Evolutionary conservation across 805 yeast genomes (phyloP).

Genomic region (Barnettozyma populi): DNA sequence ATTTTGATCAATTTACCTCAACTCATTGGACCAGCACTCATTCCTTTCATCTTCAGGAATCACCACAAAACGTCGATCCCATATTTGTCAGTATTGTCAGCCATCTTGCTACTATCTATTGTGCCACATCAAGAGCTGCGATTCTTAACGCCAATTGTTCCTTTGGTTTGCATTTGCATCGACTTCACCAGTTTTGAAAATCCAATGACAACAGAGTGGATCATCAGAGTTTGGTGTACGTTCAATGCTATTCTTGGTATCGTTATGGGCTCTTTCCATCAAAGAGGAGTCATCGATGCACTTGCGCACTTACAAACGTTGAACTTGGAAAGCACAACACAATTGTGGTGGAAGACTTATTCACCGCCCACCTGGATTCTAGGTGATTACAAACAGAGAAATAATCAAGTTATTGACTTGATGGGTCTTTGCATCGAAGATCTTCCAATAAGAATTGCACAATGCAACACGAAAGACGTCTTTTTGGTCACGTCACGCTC

Average conservation of each 20-base stretch:
- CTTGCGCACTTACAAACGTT: constrained; percentile 35
- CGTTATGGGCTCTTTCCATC: constrained; percentile 79
- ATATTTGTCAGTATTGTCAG: constrained; percentile 56
- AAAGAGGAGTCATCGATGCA: constrained; percentile 81
- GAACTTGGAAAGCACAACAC: constrained; percentile 29
- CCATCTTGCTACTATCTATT: constrained; percentile 53
- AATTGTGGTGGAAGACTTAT: constrained; percentile 92
- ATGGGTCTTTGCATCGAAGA: constrained; percentile 38
- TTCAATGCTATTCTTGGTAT: constrained; percentile 59
- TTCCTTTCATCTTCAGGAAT: constrained; percentile 33
- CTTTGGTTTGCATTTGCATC: constrained; percentile 58
- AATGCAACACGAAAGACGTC: constrained; percentile 9
- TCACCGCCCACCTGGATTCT: constrained; percentile 89
- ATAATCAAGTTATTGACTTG: constrained; percentile 33
- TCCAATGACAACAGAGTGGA: constrained; percentile 15
- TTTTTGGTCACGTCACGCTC: constrained; percentile 22
- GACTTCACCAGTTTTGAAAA: constrained; percentile 33
- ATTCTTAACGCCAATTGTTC: constrained; percentile 73
- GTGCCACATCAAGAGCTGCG: constrained; percentile 94
- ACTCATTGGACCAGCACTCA: constrained; percentile 70
- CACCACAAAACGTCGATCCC: constrained; percentile 43
- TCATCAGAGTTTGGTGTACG: constrained; percentile 44
- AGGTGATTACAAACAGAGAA: constrained; percentile 16
- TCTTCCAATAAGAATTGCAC: constrained; percentile 21
- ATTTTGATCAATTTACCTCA: constrained; percentile 71